Evolutionary conservation across 2,329 filamentous ascomycete species (phyloP).

Genomic region (Biscogniauxia mediterranea): DNA sequence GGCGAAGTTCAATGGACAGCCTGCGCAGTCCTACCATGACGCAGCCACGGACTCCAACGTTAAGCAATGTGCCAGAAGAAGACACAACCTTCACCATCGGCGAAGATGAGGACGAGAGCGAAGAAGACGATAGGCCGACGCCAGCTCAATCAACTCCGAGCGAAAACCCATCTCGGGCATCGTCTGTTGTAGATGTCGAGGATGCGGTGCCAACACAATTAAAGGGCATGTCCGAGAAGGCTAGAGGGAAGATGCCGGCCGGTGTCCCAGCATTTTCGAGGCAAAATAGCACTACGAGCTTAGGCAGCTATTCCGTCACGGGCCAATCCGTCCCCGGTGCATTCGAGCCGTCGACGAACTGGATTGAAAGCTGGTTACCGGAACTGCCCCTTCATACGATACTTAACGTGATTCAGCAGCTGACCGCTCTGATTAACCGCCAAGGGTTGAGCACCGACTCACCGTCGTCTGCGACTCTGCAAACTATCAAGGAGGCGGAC

Average conservation of each 20-base stretch:
- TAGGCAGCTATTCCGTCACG: constrained; percentile 63
- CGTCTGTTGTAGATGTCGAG: constrained; percentile 67
- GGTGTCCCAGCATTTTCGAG: constrained; percentile 79
- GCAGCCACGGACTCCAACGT: constrained; percentile 51
- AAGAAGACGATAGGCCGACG: constrained; percentile 51
- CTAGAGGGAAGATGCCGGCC: constrained; percentile 90
- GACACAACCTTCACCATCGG: constrained; percentile 85
- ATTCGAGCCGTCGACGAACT: constrained; percentile 77
- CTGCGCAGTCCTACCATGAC: constrained; percentile 59
- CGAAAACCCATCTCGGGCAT: constrained; percentile 61
- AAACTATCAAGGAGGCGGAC: constrained; percentile 57
- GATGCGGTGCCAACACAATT: constrained; percentile 81
- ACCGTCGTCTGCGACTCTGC: constrained; percentile 46
- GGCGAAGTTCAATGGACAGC: constrained; percentile 66
- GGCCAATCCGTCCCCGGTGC: constrained; percentile 54
- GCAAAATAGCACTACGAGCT: constrained; percentile 84
- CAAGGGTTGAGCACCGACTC: constrained; percentile 44
- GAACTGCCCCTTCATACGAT: constrained; percentile 87
- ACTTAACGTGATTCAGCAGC: constrained; percentile 70
- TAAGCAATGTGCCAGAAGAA: constrained; percentile 73
- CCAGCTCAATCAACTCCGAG: constrained; percentile 64
- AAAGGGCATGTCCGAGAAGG: constrained; percentile 95
- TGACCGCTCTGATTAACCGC: constrained; percentile 56
- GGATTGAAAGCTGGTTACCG: constrained; percentile 94
- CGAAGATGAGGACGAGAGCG: constrained; percentile 69